A percentile compares a stretch with the other conserved stretches of the same genome.
Conservation (phyloP, 78 protist genomes). For the Tieghemostelium lacteum region DNA sequence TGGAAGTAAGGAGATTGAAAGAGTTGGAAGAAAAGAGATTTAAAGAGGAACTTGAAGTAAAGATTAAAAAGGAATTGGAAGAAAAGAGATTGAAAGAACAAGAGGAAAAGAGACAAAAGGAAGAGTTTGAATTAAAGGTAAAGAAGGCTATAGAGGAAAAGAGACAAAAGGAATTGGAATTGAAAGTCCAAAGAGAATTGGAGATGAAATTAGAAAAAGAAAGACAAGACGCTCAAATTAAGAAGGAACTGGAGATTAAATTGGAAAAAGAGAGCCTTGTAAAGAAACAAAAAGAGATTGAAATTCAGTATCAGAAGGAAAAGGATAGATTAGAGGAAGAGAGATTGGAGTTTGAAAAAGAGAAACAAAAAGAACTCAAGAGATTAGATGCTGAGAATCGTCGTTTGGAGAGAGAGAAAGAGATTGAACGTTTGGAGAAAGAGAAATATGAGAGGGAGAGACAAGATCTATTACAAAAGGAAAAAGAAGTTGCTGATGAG, state of each 20-base stretch:
- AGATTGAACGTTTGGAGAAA: not conserved
- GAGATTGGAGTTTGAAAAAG: not conserved
- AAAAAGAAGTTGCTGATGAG: not conserved
- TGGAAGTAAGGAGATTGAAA: not conserved
- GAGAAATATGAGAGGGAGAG: not conserved
- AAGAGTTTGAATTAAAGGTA: too few relatives aligned
- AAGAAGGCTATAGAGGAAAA: too few relatives aligned
- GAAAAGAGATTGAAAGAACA: slow-evolving; percentile 13
- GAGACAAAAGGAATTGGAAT: not conserved
- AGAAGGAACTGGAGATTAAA: not conserved
- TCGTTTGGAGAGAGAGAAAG: too few relatives aligned
- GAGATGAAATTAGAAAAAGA: slow-evolving; percentile 18
- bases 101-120: not conserved
- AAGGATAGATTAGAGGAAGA: not conserved
- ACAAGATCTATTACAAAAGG: not conserved
- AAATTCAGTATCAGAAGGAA: not conserved
- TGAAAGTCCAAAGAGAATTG: not conserved
- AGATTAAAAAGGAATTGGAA: not conserved
- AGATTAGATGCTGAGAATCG: not conserved
- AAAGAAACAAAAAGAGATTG: not conserved
- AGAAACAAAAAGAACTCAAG: not conserved
- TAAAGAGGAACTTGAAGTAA: not conserved
- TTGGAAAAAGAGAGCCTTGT: not conserved
- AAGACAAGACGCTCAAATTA: not conserved
- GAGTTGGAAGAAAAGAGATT: not conserved